Percentiles rank a stretch among this genome's conserved stretches.
Conservation (phyloP, 2,329 filamentous ascomycete species). For the Diaporthe sp. region DNA sequence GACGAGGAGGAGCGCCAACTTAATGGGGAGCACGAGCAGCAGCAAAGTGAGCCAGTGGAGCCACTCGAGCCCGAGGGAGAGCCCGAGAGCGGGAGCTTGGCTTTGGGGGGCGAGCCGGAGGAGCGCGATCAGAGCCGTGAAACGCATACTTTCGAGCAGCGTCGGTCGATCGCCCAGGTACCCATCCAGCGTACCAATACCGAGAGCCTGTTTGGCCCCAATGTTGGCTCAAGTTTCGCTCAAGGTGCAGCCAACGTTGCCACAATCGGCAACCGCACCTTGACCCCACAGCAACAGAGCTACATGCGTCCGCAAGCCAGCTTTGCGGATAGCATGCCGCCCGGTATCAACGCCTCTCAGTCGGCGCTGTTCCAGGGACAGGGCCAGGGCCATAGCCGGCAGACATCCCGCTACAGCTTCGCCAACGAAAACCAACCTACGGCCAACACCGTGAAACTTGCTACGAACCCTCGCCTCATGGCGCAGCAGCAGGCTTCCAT, state of each 20-base stretch:
- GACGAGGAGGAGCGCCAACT: slow-evolving; percentile 75
- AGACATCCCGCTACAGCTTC: slow-evolving; percentile 90
- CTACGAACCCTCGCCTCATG: slow-evolving; percentile 85
- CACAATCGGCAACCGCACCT: slow-evolving; percentile 76
- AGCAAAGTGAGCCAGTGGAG: slow-evolving; percentile 41
- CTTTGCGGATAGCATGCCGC: slow-evolving; percentile 73
- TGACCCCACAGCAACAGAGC: slow-evolving; percentile 86
- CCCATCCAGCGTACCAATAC: slow-evolving; percentile 78
- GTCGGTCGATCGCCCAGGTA: slow-evolving; percentile 79
- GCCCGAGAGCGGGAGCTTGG: slow-evolving; percentile 85
- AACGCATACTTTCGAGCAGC: slow-evolving; percentile 66
- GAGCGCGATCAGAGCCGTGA: slow-evolving; percentile 74
- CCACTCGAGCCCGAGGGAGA: slow-evolving; percentile 74
- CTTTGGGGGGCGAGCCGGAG: slow-evolving; percentile 93
- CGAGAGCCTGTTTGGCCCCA: slow-evolving; percentile 69
- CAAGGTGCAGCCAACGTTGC: slow-evolving; percentile 65
- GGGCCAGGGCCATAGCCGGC: slow-evolving; percentile 80
- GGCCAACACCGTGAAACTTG: slow-evolving; percentile 78
- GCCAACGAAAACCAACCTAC: slow-evolving; percentile 79
- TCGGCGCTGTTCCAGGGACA: slow-evolving; percentile 64
- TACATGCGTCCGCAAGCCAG: slow-evolving; percentile 74
- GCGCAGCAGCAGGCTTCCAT: slow-evolving; percentile 84
- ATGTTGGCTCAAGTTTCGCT: slow-evolving; percentile 63
- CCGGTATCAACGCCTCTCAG: slow-evolving; percentile 68
- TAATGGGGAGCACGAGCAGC: slow-evolving; percentile 63